These are phyloP conservation scores for Neonectria sp. DNA, from an alignment of 2,329 filamentous ascomycete species.

Conservation along the genomic window DNA sequence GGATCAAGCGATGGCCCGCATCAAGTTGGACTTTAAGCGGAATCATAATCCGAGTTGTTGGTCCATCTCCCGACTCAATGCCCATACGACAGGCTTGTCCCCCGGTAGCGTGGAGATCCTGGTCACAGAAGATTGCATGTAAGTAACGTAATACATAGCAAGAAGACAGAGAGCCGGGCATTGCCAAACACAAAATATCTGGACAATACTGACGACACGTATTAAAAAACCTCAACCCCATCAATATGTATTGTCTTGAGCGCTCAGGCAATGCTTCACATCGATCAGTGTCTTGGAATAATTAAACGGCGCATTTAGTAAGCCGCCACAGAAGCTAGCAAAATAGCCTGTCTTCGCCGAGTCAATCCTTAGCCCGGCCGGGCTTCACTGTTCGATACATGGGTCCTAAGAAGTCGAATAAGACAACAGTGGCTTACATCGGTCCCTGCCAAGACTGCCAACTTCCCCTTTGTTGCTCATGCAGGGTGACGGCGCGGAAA, in stretches of 20 bases:
- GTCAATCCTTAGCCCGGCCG: not conserved
- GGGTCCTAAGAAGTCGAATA: slow-evolving; percentile 2
- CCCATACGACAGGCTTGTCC: slow-evolving; percentile 3
- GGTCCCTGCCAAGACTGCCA: slow-evolving; percentile 3
- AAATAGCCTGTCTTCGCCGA: not conserved
- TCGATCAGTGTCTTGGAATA: slow-evolving; percentile 2
- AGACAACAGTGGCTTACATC: slow-evolving; percentile 3
- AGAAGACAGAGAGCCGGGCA: not conserved
- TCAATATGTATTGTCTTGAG: not conserved
- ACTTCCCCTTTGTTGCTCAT: slow-evolving; percentile 1
- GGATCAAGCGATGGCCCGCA: slow-evolving; percentile 8
- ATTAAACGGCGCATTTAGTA: not conserved
- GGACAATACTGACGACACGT: not conserved
- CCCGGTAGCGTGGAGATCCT: not conserved
- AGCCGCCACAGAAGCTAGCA: not conserved
- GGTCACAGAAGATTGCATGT: not conserved
- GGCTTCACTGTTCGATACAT: not conserved
- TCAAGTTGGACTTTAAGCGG: slow-evolving; percentile 12
- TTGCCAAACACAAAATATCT: not conserved
- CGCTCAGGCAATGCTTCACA: not conserved
- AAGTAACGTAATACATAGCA: not conserved
- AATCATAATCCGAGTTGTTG: slow-evolving; percentile 7
- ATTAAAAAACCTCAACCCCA: not conserved
- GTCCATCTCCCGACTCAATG: slow-evolving; percentile 4
- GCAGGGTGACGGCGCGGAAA: not conserved